Evolutionary conservation across 1,139 yeast species (phyloP).

Genomic region (Kurtzmaniella natalensis): DNA sequence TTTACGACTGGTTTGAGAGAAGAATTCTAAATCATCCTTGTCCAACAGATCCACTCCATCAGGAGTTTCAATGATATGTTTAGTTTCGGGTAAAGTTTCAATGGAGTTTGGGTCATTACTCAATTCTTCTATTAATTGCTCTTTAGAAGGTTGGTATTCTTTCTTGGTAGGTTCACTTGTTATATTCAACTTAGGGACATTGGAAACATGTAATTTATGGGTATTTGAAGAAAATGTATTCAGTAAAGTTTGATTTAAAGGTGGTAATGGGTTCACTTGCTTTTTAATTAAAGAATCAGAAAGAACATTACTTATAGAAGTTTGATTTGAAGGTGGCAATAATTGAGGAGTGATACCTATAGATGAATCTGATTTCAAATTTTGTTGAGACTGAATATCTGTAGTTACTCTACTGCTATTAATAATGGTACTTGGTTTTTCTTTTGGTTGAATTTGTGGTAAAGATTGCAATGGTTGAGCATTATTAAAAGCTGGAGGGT

Average conservation of each 20-base stretch:
- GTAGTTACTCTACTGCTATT: no score
- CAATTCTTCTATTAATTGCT: slow-evolving; percentile 11
- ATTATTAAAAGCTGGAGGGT: background rate
- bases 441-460: background rate
- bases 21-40: slow-evolving; percentile 21
- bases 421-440: no score
- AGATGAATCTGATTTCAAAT: background rate
- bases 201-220: slow-evolving; percentile 19
- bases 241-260: slow-evolving; percentile 7
- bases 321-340: no score
- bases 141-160: background rate
- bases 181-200: slow-evolving; percentile 9
- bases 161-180: slow-evolving; percentile 5
- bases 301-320: background rate
- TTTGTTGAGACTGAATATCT: background rate
- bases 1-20: slow-evolving; percentile 13
- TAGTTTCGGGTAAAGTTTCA: slow-evolving; percentile 27
- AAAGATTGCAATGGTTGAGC: background rate
- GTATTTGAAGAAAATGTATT: slow-evolving; percentile 20
- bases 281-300: slow-evolving; percentile 21
- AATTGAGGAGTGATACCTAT: background rate
- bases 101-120: slow-evolving; percentile 33
- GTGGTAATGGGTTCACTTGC: slow-evolving; percentile 6
- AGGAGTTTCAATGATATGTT: slow-evolving; percentile 23
- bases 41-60: slow-evolving; percentile 21